Percentiles rank a stretch among this genome's conserved stretches.
These are phyloP conservation scores for Chamaecrista fasciculata DNA, from an alignment of 306 rosid species.

Conservation along the genomic window DNA sequence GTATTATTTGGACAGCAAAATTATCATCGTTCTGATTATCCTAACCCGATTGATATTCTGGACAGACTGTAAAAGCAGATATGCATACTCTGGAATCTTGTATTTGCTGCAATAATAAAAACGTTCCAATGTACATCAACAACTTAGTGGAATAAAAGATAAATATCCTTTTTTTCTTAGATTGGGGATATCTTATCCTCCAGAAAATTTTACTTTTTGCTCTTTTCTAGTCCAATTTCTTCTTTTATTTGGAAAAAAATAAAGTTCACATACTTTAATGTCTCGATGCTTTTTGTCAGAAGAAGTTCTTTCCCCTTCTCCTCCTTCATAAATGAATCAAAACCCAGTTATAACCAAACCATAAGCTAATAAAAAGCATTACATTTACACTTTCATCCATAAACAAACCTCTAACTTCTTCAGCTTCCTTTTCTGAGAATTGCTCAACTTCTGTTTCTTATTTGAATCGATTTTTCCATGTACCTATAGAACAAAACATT, in stretches of 20 bases:
- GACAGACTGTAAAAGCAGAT: constrained; percentile 69
- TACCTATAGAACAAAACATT: constrained; percentile 37
- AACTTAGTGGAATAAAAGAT: constrained; percentile 10
- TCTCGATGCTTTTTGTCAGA: constrained; percentile 56
- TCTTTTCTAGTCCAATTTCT: background rate
- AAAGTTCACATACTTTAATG: constrained; percentile 53
- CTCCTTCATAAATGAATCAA: constrained; percentile 43
- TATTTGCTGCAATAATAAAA: constrained; percentile 50
- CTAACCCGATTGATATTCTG: constrained; percentile 67
- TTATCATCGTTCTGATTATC: constrained; percentile 24
- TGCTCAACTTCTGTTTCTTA: constrained; percentile 57
- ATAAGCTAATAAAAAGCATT: constrained; percentile 21
- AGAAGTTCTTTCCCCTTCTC: constrained; percentile 62
- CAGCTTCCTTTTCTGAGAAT: constrained; percentile 68
- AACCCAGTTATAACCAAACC: constrained; percentile 22
- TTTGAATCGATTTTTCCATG: constrained; percentile 30
- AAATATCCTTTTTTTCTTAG: background rate
- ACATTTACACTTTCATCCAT: background rate
- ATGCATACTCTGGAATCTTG: constrained; percentile 67
- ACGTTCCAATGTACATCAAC: constrained; percentile 15
- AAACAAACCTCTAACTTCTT: constrained; percentile 71
- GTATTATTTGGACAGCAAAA: background rate
- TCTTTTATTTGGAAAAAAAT: background rate
- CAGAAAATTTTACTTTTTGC: background rate
- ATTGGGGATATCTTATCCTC: too few relatives aligned